A percentile compares a stretch with the other conserved stretches of the same genome.
phyloP scores from a whole-genome alignment of 306 rosid genomes.

The Gastrolobium bilobum region DNA sequence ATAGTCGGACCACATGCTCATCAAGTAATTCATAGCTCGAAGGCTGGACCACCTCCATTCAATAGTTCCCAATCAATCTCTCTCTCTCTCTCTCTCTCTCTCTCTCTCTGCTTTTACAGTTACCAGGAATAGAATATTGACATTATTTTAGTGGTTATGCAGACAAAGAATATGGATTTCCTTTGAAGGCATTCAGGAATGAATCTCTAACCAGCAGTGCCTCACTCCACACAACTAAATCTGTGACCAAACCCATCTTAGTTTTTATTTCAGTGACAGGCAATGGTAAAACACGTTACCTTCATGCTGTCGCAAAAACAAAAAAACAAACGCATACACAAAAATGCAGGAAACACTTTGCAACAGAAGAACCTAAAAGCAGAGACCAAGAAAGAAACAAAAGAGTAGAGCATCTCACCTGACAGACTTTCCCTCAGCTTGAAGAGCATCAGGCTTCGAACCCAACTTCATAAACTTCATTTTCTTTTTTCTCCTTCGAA shows the following conservation, averaged over 20 bases:
- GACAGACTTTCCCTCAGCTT: conserved; percentile 77
- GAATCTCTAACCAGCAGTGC: conserved; percentile 1
- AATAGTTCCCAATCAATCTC: conserved; percentile 45
- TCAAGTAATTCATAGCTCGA: conserved; percentile 47
- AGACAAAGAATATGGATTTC: conserved; percentile 8
- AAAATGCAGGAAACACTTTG: conserved; percentile 5
- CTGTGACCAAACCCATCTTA: conserved; percentile 7
- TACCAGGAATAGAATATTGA: conserved; percentile 31
- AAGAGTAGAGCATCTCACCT: conserved; percentile 57
- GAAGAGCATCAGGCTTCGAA: conserved; percentile 91
- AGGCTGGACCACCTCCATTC: conserved; percentile 72
- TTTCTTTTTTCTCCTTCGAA: conserved; percentile 13
- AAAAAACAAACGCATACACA: neutral
- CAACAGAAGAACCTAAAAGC: neutral
- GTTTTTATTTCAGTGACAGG: conserved; percentile 13
- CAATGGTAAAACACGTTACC: neutral
- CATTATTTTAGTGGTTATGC: conserved; percentile 31
- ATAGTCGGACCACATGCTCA: conserved; percentile 71
- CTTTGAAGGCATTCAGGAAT: conserved; percentile 17
- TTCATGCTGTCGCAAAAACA: neutral
- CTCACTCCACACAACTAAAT: conserved; percentile 6
- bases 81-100: conserved; percentile 41
- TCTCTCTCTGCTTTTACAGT: conserved; percentile 32
- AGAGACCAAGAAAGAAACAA: neutral
- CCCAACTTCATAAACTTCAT: conserved; percentile 99